A percentile compares a stretch with the other conserved stretches of the same genome.
Conservation (phyloP, 345 rosid species). For the Citrus australasica region DNA sequence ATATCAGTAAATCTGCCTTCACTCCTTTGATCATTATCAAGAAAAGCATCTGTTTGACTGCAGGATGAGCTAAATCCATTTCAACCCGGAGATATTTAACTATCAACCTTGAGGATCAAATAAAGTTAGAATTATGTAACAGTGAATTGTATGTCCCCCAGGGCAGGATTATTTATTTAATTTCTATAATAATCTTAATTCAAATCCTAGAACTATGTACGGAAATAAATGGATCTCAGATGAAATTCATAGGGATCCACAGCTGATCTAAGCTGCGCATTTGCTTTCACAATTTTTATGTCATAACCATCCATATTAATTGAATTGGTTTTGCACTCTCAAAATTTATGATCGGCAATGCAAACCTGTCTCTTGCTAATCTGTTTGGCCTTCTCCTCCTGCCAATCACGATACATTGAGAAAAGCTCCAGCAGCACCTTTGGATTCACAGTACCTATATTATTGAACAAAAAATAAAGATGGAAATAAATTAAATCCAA, state of each 20-base stretch:
- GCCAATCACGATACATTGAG: conserved; percentile 80
- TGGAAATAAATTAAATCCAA: background rate
- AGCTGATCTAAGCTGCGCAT: background rate
- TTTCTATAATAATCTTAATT: conserved; percentile 11
- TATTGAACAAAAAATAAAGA: conserved; percentile 6
- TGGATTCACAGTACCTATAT: conserved; percentile 65
- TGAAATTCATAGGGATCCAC: background rate
- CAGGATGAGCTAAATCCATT: background rate
- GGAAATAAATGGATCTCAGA: background rate
- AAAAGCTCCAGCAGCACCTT: conserved; percentile 80
- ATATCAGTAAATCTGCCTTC: background rate
- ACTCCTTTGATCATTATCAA: background rate
- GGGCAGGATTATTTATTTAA: conserved; percentile 4
- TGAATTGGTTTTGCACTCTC: background rate
- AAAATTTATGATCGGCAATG: background rate
- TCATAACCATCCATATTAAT: background rate
- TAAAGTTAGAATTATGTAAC: background rate
- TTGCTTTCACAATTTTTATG: background rate
- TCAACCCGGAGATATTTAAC: background rate
- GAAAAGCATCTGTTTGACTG: background rate
- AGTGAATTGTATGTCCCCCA: background rate
- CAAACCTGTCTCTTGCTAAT: conserved; percentile 76
- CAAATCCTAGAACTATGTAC: background rate
- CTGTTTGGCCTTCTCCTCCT: conserved; percentile 52
- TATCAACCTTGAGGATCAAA: background rate